phyloP scores from a whole-genome alignment of 441 rosid species.

The Mallotus repandus region DNA sequence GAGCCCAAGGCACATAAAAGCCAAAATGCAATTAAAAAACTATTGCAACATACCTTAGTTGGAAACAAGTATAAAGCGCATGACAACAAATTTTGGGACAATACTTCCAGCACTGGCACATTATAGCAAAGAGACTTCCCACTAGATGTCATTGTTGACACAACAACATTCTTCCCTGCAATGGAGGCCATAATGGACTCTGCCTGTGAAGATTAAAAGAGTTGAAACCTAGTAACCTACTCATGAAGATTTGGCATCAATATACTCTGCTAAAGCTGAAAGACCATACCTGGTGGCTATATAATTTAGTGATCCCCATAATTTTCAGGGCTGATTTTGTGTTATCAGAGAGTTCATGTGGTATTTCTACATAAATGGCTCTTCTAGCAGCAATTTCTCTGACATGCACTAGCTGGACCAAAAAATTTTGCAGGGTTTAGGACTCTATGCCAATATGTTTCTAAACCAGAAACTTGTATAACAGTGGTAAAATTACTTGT shows the following conservation, averaged over 20 bases:
- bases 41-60: conserved; percentile 60
- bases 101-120: conserved; percentile 81
- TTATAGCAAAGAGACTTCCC: conserved; percentile 99
- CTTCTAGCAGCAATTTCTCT: conserved; percentile 62
- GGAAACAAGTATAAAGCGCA: conserved; percentile 96
- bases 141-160: conserved; percentile 97
- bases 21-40: not conserved
- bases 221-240: conserved; percentile 18
- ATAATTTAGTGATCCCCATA: conserved; percentile 70
- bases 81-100: conserved; percentile 59
- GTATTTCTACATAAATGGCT: conserved; percentile 55
- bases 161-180: conserved; percentile 75
- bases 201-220: conserved; percentile 48
- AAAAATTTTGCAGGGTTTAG: conserved; percentile 27
- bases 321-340: conserved; percentile 60
- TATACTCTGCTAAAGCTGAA: conserved; percentile 15
- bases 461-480: conserved; percentile 2
- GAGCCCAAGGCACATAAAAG: conserved; percentile 7
- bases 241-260: conserved; percentile 17
- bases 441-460: conserved; percentile 16
- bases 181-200: conserved; percentile 76
- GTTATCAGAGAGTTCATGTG: conserved; percentile 61
- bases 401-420: conserved; percentile 77
- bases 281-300: conserved; percentile 78
- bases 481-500: conserved; percentile 52